Evolutionary conservation across 2,329 filamentous ascomycete species (phyloP).

Genomic region (Sarocladium kiliense): DNA sequence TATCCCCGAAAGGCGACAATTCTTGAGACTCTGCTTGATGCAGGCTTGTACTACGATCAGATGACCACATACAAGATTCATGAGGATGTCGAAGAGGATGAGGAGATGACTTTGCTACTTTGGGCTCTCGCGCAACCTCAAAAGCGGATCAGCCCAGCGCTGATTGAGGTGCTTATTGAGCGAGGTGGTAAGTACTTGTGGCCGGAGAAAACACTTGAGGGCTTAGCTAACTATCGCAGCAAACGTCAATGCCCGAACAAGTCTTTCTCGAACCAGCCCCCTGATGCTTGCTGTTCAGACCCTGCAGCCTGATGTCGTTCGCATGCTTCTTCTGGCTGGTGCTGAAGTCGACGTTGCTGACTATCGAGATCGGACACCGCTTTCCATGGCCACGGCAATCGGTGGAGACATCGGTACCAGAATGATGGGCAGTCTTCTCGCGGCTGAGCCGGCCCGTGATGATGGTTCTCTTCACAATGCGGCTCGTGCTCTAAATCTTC

Average conservation of each 20-base stretch:
- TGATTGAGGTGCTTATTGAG: slow-evolving; percentile 53
- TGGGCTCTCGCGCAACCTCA: slow-evolving; percentile 60
- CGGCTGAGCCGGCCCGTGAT: slow-evolving; percentile 51
- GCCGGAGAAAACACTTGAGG: neutral
- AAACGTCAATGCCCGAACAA: slow-evolving; percentile 52
- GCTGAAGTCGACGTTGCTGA: slow-evolving; percentile 57
- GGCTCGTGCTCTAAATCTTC: slow-evolving; percentile 51
- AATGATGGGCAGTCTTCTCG: slow-evolving; percentile 51
- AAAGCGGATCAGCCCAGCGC: slow-evolving; percentile 53
- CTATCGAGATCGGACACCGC: slow-evolving; percentile 50
- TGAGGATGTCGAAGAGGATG: slow-evolving; percentile 41
- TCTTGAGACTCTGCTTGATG: slow-evolving; percentile 47
- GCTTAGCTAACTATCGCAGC: slow-evolving; percentile 28
- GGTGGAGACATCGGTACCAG: slow-evolving; percentile 47
- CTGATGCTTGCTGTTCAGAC: slow-evolving; percentile 55
- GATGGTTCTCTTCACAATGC: slow-evolving; percentile 65
- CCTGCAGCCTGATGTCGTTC: slow-evolving; percentile 52
- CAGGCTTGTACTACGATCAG: slow-evolving; percentile 57
- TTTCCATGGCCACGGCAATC: slow-evolving; percentile 53
- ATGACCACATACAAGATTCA: slow-evolving; percentile 36
- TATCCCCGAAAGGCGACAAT: slow-evolving; percentile 51
- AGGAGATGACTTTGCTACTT: slow-evolving; percentile 51
- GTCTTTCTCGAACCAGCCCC: slow-evolving; percentile 47
- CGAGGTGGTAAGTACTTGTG: slow-evolving; percentile 28
- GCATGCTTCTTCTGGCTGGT: slow-evolving; percentile 49